Conservation (phyloP, 75 land plant genomes). For the Isoetes taiwanensis region DNA sequence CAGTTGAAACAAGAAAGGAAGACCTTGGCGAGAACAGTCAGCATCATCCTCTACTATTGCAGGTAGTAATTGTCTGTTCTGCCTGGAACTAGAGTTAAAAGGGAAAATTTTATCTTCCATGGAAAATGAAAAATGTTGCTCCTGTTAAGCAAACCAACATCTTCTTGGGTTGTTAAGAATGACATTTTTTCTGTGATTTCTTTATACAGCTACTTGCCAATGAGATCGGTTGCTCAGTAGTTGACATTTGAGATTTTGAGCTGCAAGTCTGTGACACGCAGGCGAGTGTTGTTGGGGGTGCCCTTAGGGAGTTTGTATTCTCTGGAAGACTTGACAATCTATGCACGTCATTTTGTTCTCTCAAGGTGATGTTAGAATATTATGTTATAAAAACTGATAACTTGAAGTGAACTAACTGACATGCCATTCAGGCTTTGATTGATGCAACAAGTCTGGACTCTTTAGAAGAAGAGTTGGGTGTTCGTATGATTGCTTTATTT, state of each 20-base stretch:
- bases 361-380: conserved; percentile 71
- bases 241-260: conserved; percentile 92
- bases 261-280: conserved; percentile 95
- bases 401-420: too few species aligned
- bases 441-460: conserved; percentile 57
- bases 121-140: too few species aligned
- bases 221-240: conserved; percentile 48
- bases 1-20: background rate
- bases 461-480: conserved; percentile 62
- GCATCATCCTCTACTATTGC: conserved; percentile 26
- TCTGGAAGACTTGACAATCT: conserved; percentile 98
- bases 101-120: too few species aligned
- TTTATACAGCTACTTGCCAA: conserved; percentile 51
- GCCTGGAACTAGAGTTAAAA: too few species aligned
- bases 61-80: too few species aligned
- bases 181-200: background rate
- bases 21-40: background rate
- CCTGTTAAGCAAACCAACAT: too few species aligned
- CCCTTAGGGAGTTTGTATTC: conserved; percentile 78
- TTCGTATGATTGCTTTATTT: conserved; percentile 87
- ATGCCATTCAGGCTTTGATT: conserved; percentile 94
- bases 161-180: too few species aligned
- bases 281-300: conserved; percentile 82
- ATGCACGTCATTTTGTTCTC: conserved; percentile 93
- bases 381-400: too few species aligned